phyloP scores from a whole-genome alignment of 2,329 filamentous ascomycete species.

The Penicillium verrucosum region DNA sequence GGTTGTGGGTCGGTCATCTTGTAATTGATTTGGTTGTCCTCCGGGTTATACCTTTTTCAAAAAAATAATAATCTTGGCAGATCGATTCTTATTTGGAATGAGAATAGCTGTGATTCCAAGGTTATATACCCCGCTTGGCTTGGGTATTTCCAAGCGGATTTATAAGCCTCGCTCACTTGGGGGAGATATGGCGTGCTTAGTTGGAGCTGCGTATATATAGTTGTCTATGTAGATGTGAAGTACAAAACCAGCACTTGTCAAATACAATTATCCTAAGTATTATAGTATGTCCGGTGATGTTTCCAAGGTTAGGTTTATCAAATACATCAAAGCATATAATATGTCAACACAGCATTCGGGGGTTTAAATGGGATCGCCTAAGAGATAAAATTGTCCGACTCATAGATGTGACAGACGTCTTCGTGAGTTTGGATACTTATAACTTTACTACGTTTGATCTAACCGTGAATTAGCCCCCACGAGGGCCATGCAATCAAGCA shows the following conservation, averaged over 20 bases:
- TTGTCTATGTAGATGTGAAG: not conserved
- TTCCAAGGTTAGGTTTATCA: not conserved
- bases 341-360: too few species aligned
- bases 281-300: not conserved
- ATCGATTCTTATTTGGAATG: not conserved
- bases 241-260: not conserved
- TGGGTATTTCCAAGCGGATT: not conserved
- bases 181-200: not conserved
- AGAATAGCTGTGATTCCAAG: not conserved
- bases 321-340: too few species aligned
- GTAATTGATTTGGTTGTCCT: not conserved
- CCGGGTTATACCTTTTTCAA: not conserved
- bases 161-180: not conserved
- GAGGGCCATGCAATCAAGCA: too few species aligned
- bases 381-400: too few species aligned
- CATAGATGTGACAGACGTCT: too few species aligned
- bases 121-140: not conserved
- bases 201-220: not conserved
- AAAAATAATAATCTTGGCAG: not conserved
- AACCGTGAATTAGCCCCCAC: too few species aligned
- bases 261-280: not conserved
- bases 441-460: too few species aligned
- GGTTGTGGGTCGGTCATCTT: constrained; percentile 17
- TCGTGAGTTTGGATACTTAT: too few species aligned
- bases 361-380: too few species aligned